A percentile compares a stretch with the other conserved stretches of the same genome.
Conservation (phyloP, 176 grass and related monocot species). For the Triticum urartu region DNA sequence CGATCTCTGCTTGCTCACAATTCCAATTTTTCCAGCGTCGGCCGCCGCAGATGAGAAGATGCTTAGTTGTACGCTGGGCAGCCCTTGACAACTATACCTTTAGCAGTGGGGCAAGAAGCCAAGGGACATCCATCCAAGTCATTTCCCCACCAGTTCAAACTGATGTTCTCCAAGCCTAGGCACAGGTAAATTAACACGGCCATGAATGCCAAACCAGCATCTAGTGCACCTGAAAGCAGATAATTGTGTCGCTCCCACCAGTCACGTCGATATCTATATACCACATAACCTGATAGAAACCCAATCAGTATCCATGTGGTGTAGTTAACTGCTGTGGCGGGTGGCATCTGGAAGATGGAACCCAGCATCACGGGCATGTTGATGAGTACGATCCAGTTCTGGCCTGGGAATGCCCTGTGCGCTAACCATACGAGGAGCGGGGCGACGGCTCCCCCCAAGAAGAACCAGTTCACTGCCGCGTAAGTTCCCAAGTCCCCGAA, state of each 20-base stretch:
- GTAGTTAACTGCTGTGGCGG: conserved; percentile 69
- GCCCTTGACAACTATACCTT: conserved; percentile 59
- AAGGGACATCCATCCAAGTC: conserved; percentile 83
- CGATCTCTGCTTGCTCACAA: background rate
- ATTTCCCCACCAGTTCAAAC: conserved; percentile 84
- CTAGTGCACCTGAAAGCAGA: conserved; percentile 50
- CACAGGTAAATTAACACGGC: conserved; percentile 65
- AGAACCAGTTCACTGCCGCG: conserved; percentile 70
- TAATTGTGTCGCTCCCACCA: conserved; percentile 88
- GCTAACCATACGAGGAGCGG: conserved; percentile 60
- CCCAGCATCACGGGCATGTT: conserved; percentile 76
- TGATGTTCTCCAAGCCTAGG: conserved; percentile 67
- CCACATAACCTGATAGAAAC: conserved; percentile 46
- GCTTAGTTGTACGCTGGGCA: conserved; percentile 50
- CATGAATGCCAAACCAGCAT: conserved; percentile 67
- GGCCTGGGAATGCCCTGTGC: conserved; percentile 41
- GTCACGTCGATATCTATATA: conserved; percentile 31
- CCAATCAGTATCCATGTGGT: conserved; percentile 66
- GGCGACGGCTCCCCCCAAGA: conserved; percentile 55
- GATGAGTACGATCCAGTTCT: conserved; percentile 53
- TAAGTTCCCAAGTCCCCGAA: conserved; percentile 62
- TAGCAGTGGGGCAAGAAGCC: conserved; percentile 72
- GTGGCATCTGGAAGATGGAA: conserved; percentile 55
- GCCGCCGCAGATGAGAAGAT: background rate
- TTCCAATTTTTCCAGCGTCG: background rate